Evolutionary conservation across 2,329 filamentous ascomycete species (phyloP).

Genomic region (Cercospora janseana): DNA sequence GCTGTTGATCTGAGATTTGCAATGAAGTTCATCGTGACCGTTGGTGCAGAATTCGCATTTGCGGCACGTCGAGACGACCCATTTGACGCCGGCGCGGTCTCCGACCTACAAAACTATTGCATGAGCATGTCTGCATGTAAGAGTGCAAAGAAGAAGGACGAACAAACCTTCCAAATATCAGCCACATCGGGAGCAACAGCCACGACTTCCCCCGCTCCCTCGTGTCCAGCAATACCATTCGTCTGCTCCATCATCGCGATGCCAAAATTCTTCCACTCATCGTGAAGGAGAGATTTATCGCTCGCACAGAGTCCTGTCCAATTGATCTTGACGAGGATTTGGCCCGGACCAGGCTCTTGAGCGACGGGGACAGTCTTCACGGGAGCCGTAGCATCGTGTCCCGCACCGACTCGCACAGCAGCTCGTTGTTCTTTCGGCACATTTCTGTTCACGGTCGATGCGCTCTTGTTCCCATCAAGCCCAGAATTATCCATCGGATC

Average conservation of each 20-base stretch:
- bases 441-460: background rate
- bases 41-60: slow-evolving; percentile 37
- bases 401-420: slow-evolving; percentile 38
- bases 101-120: slow-evolving; percentile 15
- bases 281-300: slow-evolving; percentile 40
- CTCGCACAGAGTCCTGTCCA: slow-evolving; percentile 38
- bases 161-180: slow-evolving; percentile 29
- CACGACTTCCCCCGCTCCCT: slow-evolving; percentile 36
- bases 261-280: slow-evolving; percentile 39
- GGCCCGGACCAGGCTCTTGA: slow-evolving; percentile 33
- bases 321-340: slow-evolving; percentile 41
- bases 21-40: slow-evolving; percentile 40
- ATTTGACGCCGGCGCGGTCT: slow-evolving; percentile 38
- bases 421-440: slow-evolving; percentile 39
- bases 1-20: slow-evolving; percentile 39
- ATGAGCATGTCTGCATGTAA: background rate
- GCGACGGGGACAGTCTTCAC: slow-evolving; percentile 37
- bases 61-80: slow-evolving; percentile 32
- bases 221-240: slow-evolving; percentile 35
- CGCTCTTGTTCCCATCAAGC: background rate
- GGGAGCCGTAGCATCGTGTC: slow-evolving; percentile 31
- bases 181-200: slow-evolving; percentile 30
- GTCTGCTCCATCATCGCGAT: slow-evolving; percentile 33
- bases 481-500: background rate
- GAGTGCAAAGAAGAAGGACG: background rate